Percentiles rank a stretch among this genome's conserved stretches.
phyloP scores from a whole-genome alignment of 2,329 filamentous ascomycete genomes.

The Corniculantispora saksenae region DNA sequence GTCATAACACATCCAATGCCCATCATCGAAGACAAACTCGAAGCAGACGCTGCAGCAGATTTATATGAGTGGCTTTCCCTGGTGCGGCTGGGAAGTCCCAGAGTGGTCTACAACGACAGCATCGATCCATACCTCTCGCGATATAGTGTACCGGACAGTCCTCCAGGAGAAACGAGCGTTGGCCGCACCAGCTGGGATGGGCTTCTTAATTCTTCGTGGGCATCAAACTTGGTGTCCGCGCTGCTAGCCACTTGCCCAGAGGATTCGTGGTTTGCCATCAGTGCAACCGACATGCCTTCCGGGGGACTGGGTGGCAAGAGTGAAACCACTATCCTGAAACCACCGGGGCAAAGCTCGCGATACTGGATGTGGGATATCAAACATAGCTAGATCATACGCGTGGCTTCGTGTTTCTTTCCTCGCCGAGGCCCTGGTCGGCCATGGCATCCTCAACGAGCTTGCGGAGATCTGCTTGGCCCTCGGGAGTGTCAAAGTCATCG shows the following conservation, averaged over 20 bases:
- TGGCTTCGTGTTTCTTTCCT: slow-evolving; percentile 65
- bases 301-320: slow-evolving; percentile 44
- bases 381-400: slow-evolving; percentile 49
- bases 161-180: slow-evolving; percentile 33
- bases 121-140: slow-evolving; percentile 70
- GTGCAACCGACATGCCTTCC: slow-evolving; percentile 52
- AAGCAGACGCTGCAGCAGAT: slow-evolving; percentile 64
- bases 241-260: slow-evolving; percentile 45
- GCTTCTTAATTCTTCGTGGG: slow-evolving; percentile 56
- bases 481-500: slow-evolving; percentile 79
- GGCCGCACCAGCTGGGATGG: slow-evolving; percentile 62
- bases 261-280: slow-evolving; percentile 57
- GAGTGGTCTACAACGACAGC: slow-evolving; percentile 56
- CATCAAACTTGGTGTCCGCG: slow-evolving; percentile 48
- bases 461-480: slow-evolving; percentile 77
- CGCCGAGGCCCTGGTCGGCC: slow-evolving; percentile 61
- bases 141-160: slow-evolving; percentile 58
- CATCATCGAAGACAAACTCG: slow-evolving; percentile 44
- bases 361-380: slow-evolving; percentile 64
- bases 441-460: slow-evolving; percentile 80
- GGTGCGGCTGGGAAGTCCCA: slow-evolving; percentile 64
- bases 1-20: slow-evolving; percentile 31
- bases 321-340: slow-evolving; percentile 57
- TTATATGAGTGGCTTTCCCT: slow-evolving; percentile 76
- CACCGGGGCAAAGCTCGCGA: slow-evolving; percentile 49